A percentile compares a stretch with the other conserved stretches of the same genome.
These are phyloP conservation scores for Neurospora sublineolata DNA, from an alignment of 495 filamentous ascomycete species.

Conservation along the genomic window DNA sequence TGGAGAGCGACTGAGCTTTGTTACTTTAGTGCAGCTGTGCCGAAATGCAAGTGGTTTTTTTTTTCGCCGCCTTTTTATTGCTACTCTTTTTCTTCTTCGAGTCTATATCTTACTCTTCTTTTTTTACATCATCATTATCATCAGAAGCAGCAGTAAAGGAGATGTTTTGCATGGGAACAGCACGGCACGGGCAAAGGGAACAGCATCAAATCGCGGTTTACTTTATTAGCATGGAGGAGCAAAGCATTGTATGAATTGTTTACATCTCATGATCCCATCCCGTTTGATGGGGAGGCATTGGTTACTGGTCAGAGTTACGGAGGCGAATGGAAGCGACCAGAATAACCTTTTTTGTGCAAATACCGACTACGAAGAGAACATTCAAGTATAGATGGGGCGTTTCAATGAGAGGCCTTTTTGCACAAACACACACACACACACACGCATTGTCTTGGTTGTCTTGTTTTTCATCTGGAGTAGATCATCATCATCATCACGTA, in stretches of 20 bases:
- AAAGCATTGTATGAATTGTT: not conserved
- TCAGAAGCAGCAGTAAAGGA: not conserved
- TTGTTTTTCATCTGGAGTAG: not conserved
- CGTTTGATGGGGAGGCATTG: not conserved
- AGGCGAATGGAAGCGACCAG: not conserved
- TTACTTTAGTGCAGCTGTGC: not conserved
- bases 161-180: not conserved
- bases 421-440: not conserved
- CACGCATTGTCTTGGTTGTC: not conserved
- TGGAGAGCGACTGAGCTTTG: conserved; percentile 21
- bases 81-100: not conserved
- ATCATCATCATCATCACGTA: not conserved
- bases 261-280: not conserved
- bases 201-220: not conserved
- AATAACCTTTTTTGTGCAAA: not conserved
- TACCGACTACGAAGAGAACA: not conserved
- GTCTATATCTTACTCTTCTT: not conserved
- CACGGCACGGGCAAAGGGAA: not conserved
- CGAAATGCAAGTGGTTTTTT: not conserved
- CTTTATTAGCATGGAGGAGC: not conserved
- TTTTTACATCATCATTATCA: not conserved
- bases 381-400: not conserved
- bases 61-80: not conserved
- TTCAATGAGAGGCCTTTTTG: not conserved
- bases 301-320: not conserved